A percentile compares a stretch with the other conserved stretches of the same genome.
phyloP scores from a whole-genome alignment of 2,329 filamentous ascomycete species.

The Chaetoscypha palmicola region DNA sequence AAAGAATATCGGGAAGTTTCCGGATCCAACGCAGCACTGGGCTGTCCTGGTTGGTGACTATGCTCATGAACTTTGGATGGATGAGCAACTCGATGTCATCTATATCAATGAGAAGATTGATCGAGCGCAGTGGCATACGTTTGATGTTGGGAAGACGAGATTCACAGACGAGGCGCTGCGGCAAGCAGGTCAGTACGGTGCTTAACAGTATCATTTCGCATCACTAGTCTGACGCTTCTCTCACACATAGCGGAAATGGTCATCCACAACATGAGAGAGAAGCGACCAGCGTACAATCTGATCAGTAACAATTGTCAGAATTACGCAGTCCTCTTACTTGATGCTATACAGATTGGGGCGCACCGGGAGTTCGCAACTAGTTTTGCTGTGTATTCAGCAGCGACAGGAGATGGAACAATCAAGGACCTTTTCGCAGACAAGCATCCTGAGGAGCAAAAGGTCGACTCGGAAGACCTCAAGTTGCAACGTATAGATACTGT shows the following conservation, averaged over 20 bases:
- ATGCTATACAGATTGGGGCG: constrained; percentile 45
- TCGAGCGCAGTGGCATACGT: constrained; percentile 43
- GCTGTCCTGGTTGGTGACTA: constrained; percentile 50
- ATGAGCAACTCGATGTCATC: constrained; percentile 49
- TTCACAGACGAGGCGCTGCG: constrained; percentile 49
- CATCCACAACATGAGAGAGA: constrained; percentile 44
- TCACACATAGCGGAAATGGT: constrained; percentile 41
- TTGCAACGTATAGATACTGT: constrained; percentile 35
- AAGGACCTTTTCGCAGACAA: constrained; percentile 42
- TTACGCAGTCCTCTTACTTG: constrained; percentile 45
- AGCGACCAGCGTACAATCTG: constrained; percentile 46
- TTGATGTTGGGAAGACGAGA: constrained; percentile 44
- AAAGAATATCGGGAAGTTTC: constrained; percentile 46
- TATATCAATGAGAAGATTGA: constrained; percentile 46
- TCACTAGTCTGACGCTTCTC: constrained; percentile 9
- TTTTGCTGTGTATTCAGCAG: constrained; percentile 45
- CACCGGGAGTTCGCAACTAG: constrained; percentile 47
- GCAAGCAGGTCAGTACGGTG: constrained; percentile 39
- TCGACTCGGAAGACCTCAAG: constrained; percentile 17
- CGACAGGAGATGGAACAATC: constrained; percentile 43
- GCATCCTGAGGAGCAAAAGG: constrained; percentile 30
- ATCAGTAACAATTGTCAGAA: constrained; percentile 56
- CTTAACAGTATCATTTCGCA: neutral
- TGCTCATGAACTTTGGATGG: constrained; percentile 55
- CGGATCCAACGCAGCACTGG: constrained; percentile 55